These are phyloP conservation scores for Cryptococcus maquisensis DNA, from an alignment of 1,284 basidiomycete genomes.

Conservation along the genomic window DNA sequence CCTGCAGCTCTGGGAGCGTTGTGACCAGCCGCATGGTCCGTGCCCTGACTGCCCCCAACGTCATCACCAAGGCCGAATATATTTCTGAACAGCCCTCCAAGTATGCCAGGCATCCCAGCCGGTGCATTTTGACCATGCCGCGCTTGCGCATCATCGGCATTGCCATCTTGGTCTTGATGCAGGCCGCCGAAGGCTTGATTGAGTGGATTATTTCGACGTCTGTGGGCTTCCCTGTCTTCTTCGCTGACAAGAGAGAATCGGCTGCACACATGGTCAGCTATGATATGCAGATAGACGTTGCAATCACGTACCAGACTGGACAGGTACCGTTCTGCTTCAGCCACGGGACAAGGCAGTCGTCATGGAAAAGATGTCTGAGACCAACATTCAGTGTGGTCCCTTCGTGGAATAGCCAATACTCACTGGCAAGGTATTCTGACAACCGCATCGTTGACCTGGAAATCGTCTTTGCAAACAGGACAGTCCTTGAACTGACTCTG, in stretches of 20 bases:
- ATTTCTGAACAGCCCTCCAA: too few relatives aligned
- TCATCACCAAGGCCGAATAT: too few relatives aligned
- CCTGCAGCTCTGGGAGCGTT: too few relatives aligned
- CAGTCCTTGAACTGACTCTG: conserved; percentile 45
- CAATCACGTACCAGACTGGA: conserved; percentile 41
- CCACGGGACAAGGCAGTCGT: conserved; percentile 46
- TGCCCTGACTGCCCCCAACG: too few relatives aligned
- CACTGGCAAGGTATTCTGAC: conserved; percentile 43
- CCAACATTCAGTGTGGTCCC: not conserved
- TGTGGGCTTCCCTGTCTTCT: conserved; percentile 6
- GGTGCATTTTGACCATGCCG: too few relatives aligned
- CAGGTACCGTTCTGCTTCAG: conserved; percentile 46
- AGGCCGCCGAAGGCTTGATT: not conserved
- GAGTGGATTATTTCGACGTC: not conserved
- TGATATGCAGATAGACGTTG: not conserved
- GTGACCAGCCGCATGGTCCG: too few relatives aligned
- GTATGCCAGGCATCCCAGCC: too few relatives aligned
- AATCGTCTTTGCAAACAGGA: conserved; percentile 47
- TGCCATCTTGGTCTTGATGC: not conserved
- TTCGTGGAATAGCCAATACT: conserved; percentile 11
- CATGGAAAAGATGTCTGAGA: conserved; percentile 44
- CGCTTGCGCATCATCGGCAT: too few relatives aligned
- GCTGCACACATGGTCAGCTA: conserved; percentile 12
- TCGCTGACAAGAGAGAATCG: conserved; percentile 45
- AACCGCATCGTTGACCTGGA: conserved; percentile 35